These are phyloP conservation scores for Rhodotorula sp. DNA, from an alignment of 1,284 basidiomycete genomes.

Conservation along the genomic window DNA sequence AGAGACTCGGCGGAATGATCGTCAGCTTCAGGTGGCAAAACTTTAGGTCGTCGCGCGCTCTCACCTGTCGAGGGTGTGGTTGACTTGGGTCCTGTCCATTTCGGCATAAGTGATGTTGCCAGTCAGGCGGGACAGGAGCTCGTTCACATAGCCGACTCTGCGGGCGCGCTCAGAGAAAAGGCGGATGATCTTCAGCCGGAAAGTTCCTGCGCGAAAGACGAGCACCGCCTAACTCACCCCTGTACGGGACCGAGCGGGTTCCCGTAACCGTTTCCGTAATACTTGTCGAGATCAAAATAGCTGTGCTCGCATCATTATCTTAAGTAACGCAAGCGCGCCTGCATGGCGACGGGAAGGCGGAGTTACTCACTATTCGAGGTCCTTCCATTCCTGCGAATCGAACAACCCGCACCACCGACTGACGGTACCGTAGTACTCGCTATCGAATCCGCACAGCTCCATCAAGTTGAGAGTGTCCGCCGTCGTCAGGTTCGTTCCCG, in stretches of 20 bases:
- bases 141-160: conserved; percentile 73
- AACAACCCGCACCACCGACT: conserved; percentile 75
- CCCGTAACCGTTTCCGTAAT: conserved; percentile 55
- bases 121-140: conserved; percentile 75
- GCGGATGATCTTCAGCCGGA: too few relatives aligned
- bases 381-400: conserved; percentile 50
- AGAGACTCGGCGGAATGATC: too few relatives aligned
- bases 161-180: too few relatives aligned
- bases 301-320: neutral
- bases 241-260: conserved; percentile 61
- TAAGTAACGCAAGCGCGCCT: neutral
- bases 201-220: too few relatives aligned
- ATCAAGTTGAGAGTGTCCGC: conserved; percentile 64
- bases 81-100: conserved; percentile 67
- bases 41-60: too few relatives aligned
- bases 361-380: conserved; percentile 55
- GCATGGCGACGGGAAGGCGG: too few relatives aligned
- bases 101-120: conserved; percentile 54
- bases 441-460: conserved; percentile 70
- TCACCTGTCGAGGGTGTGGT: conserved; percentile 65
- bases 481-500: conserved; percentile 62
- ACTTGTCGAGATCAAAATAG: conserved; percentile 70
- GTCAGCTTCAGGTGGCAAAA: too few relatives aligned
- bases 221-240: conserved; percentile 50
- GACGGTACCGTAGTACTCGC: conserved; percentile 50